Conservation (phyloP, 352 stramenopile species). For the Globisporangium middletonii region DNA sequence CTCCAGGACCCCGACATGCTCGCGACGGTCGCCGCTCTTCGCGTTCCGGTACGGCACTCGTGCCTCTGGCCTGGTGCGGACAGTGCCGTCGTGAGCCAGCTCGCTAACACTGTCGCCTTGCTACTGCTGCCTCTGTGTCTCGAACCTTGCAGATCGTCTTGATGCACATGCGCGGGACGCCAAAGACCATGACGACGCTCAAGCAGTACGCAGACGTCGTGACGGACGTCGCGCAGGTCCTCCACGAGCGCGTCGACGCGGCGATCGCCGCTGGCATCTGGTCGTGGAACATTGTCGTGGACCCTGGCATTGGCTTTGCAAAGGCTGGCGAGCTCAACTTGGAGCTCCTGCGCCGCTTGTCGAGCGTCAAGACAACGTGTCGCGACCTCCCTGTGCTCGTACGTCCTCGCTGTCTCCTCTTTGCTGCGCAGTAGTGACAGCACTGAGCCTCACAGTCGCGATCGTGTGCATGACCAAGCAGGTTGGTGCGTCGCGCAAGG, state of each 20-base stretch:
- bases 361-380: constrained; percentile 38
- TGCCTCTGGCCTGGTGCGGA: not conserved
- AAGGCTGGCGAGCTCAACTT: constrained; percentile 93
- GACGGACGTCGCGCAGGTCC: constrained; percentile 70
- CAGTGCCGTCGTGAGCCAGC: not conserved
- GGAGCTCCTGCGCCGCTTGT: constrained; percentile 80
- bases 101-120: not conserved
- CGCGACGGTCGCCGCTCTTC: constrained; percentile 66
- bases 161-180: constrained; percentile 98
- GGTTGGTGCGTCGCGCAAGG: constrained; percentile 94
- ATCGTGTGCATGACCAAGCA: constrained; percentile 5
- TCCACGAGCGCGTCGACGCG: constrained; percentile 64
- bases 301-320: constrained; percentile 98
- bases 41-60: constrained; percentile 58
- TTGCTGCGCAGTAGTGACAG: too few relatives aligned
- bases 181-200: constrained; percentile 92
- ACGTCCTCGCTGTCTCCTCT: constrained; percentile 2
- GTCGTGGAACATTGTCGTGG: constrained; percentile 93
- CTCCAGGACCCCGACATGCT: constrained; percentile 92
- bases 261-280: constrained; percentile 87
- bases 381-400: constrained; percentile 52
- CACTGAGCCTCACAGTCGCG: too few relatives aligned
- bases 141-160: constrained; percentile 68
- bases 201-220: constrained; percentile 91
- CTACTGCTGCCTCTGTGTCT: not conserved